These are phyloP conservation scores for Pueraria montana DNA, from an alignment of 306 rosid genomes.

Conservation along the genomic window DNA sequence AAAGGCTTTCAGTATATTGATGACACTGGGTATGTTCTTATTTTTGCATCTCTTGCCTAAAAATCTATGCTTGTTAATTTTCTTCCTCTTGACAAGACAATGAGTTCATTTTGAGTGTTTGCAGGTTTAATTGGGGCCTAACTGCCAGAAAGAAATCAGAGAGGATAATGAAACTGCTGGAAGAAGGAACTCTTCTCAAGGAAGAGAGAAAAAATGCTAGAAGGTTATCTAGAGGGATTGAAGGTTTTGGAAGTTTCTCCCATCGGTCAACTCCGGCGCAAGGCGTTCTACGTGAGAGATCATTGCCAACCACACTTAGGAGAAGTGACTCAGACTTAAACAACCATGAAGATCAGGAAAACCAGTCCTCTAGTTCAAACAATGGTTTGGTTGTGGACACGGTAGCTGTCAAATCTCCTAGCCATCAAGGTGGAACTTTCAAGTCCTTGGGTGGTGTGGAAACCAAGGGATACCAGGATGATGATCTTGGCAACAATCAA, in stretches of 20 bases:
- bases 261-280: constrained; percentile 64
- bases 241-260: constrained; percentile 87
- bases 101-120: background rate
- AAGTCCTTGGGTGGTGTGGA: constrained; percentile 22
- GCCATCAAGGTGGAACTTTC: constrained; percentile 14
- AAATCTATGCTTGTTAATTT: background rate
- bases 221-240: constrained; percentile 84
- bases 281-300: constrained; percentile 57
- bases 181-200: constrained; percentile 71
- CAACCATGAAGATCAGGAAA: constrained; percentile 57
- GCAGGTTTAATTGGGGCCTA: constrained; percentile 97
- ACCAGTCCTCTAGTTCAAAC: constrained; percentile 40
- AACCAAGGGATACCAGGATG: constrained; percentile 38
- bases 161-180: constrained; percentile 69
- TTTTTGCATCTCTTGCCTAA: background rate
- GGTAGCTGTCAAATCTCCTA: constrained; percentile 40
- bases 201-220: constrained; percentile 85
- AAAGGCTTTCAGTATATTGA: constrained; percentile 75
- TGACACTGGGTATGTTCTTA: constrained; percentile 66
- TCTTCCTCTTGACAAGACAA: constrained; percentile 10
- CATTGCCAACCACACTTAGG: constrained; percentile 54
- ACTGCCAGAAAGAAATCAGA: constrained; percentile 84
- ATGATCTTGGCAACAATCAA: constrained; percentile 39
- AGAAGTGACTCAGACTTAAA: constrained; percentile 60
- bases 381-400: constrained; percentile 37